Evolutionary conservation across 495 filamentous ascomycete species (phyloP).

Genomic region (Penicillium diatomitis): DNA sequence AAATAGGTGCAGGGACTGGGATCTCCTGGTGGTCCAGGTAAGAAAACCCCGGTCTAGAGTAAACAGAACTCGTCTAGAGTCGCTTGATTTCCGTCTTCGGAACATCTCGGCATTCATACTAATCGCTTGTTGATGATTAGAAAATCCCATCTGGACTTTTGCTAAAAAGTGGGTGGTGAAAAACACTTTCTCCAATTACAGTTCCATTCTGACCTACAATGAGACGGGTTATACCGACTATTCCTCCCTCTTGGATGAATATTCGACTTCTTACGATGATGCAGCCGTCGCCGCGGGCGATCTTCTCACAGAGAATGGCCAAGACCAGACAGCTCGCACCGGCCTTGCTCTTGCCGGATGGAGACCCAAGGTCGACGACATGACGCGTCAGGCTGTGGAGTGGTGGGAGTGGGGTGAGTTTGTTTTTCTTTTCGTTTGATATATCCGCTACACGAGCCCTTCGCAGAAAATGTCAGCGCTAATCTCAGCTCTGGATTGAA

Average conservation of each 20-base stretch:
- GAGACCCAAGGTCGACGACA: constrained; percentile 49
- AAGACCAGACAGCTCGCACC: constrained; percentile 53
- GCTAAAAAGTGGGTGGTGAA: constrained; percentile 12
- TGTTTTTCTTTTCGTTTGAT: neutral
- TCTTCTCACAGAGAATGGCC: constrained; percentile 48
- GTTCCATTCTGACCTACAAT: constrained; percentile 13
- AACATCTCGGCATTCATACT: too few species aligned
- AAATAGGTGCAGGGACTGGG: constrained; percentile 13
- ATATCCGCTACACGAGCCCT: too few species aligned
- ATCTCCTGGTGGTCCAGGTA: constrained; percentile 13
- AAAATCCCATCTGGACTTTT: constrained; percentile 15
- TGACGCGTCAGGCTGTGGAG: constrained; percentile 51
- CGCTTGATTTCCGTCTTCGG: too few species aligned
- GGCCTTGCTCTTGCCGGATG: constrained; percentile 55
- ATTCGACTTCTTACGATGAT: constrained; percentile 1
- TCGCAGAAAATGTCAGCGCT: too few species aligned
- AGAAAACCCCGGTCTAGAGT: neutral
- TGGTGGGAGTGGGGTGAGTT: constrained; percentile 49
- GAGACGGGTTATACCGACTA: constrained; percentile 12
- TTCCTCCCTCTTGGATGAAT: constrained; percentile 6
- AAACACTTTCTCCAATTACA: constrained; percentile 12
- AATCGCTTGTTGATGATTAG: neutral
- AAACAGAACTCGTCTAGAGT: too few species aligned
- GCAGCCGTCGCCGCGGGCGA: constrained; percentile 6
- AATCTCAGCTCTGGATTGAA: too few species aligned